A percentile compares a stretch with the other conserved stretches of the same genome.
Evolutionary conservation across 805 yeast species (phyloP).

Genomic region (Kuraishia capsulata): DNA sequence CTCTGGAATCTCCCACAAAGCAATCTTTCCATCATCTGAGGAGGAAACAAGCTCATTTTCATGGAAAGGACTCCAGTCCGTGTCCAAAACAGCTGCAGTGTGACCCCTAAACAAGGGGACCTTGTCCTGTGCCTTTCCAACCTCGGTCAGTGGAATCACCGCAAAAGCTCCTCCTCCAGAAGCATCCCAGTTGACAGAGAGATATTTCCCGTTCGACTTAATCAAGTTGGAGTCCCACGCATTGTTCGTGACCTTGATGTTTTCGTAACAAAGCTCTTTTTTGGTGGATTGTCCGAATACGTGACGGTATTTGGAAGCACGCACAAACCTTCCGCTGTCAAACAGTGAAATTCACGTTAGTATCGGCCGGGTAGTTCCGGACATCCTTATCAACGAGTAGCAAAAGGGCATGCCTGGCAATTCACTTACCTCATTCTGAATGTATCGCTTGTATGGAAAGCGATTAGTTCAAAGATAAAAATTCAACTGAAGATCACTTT

Average conservation of each 20-base stretch:
- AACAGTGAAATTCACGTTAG: too few relatives aligned
- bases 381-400: neutral
- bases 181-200: conserved; percentile 86
- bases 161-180: conserved; percentile 99
- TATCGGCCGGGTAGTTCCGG: too few relatives aligned
- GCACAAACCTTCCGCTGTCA: conserved; percentile 76
- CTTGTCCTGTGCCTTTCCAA: conserved; percentile 88
- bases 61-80: conserved; percentile 91
- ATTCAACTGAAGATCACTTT: too few relatives aligned
- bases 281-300: conserved; percentile 85
- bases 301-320: conserved; percentile 95
- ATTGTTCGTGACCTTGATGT: conserved; percentile 71
- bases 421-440: conserved; percentile 16
- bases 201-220: conserved; percentile 76
- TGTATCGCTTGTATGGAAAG: too few relatives aligned
- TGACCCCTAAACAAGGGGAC: conserved; percentile 95
- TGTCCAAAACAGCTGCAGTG: conserved; percentile 89
- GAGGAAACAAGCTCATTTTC: conserved; percentile 66
- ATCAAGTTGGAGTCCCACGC: conserved; percentile 96
- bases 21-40: conserved; percentile 73
- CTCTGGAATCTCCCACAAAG: conserved; percentile 82
- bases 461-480: too few relatives aligned
- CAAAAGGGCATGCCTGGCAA: neutral
- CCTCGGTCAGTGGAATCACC: conserved; percentile 76
- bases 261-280: conserved; percentile 66